Percentiles rank a stretch among this genome's conserved stretches.
phyloP scores from a whole-genome alignment of 129 eudicot genomes.

The Flaveria sonorensis region DNA sequence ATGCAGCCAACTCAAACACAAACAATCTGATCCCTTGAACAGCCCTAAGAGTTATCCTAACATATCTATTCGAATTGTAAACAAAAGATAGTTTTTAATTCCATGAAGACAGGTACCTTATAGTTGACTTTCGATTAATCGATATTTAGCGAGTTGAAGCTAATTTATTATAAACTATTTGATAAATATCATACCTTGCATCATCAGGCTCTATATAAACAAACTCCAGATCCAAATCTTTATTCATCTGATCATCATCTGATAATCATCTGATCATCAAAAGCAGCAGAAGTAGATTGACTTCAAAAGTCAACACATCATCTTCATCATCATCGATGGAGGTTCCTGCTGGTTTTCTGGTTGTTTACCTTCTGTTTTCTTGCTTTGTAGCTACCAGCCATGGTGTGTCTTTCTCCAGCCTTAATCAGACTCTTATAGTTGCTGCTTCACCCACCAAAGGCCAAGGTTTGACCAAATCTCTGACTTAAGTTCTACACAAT shows the following conservation, averaged over 20 bases:
- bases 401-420: constrained; percentile 52
- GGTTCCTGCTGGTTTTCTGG: constrained; percentile 30
- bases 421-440: constrained; percentile 42
- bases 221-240: constrained; percentile 12
- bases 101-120: constrained; percentile 25
- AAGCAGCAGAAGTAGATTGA: constrained; percentile 23
- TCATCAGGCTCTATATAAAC: constrained; percentile 32
- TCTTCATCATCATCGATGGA: constrained; percentile 44
- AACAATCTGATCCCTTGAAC: constrained; percentile 38
- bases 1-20: constrained; percentile 26
- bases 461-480: constrained; percentile 43
- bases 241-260: constrained; percentile 28
- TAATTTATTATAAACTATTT: neutral
- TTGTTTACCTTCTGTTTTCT: constrained; percentile 38
- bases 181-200: constrained; percentile 30
- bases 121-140: constrained; percentile 27
- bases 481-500: constrained; percentile 7
- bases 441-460: constrained; percentile 39
- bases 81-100: constrained; percentile 10
- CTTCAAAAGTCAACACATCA: constrained; percentile 20
- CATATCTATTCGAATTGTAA: constrained; percentile 12
- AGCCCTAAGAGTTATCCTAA: constrained; percentile 31
- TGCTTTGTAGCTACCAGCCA: constrained; percentile 42
- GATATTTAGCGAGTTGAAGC: neutral
- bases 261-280: constrained; percentile 29